A percentile compares a stretch with the other conserved stretches of the same genome.
Conservation (phyloP, 495 filamentous ascomycete species). For the Haplographium delicatum region DNA sequence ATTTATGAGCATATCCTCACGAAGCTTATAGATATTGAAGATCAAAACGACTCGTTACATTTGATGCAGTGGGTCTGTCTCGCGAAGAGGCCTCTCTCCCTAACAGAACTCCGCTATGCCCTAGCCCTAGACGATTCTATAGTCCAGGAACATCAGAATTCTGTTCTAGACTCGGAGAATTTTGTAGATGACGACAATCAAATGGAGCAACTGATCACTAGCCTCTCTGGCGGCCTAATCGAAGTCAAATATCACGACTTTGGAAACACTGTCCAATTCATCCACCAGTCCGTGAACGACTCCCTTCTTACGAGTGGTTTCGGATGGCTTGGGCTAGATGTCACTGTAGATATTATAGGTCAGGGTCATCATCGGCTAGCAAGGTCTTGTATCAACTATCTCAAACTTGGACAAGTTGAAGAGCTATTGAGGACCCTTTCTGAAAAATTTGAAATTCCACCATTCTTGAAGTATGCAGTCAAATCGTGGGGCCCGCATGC, state of each 20-base stretch:
- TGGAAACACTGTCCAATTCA: constrained; percentile 29
- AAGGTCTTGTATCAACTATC: constrained; percentile 13
- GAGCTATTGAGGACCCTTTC: neutral
- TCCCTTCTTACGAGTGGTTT: constrained; percentile 22
- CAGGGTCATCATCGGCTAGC: constrained; percentile 9
- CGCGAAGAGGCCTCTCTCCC: constrained; percentile 23
- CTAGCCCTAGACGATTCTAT: constrained; percentile 16
- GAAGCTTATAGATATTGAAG: constrained; percentile 7
- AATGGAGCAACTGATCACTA: constrained; percentile 25
- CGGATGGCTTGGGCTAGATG: neutral
- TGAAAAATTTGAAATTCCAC: neutral
- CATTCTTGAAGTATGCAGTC: constrained; percentile 9
- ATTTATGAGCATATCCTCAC: constrained; percentile 29
- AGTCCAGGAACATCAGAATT: constrained; percentile 18
- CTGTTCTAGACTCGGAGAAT: neutral
- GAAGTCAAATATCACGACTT: constrained; percentile 13
- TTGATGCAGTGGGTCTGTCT: constrained; percentile 35
- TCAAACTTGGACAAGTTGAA: constrained; percentile 4
- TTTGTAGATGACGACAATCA: constrained; percentile 11
- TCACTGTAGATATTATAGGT: constrained; percentile 2
- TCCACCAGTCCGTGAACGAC: constrained; percentile 38
- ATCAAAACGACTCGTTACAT: constrained; percentile 14
- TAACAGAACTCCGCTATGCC: constrained; percentile 30
- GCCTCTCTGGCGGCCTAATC: constrained; percentile 29
- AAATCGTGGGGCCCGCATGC: constrained; percentile 4